Evolutionary conservation across 1,284 basidiomycete genomes (phyloP), one percentile per base, ranked within the genome.

Genomic region (Fomitiporia mediterranea): DNA sequence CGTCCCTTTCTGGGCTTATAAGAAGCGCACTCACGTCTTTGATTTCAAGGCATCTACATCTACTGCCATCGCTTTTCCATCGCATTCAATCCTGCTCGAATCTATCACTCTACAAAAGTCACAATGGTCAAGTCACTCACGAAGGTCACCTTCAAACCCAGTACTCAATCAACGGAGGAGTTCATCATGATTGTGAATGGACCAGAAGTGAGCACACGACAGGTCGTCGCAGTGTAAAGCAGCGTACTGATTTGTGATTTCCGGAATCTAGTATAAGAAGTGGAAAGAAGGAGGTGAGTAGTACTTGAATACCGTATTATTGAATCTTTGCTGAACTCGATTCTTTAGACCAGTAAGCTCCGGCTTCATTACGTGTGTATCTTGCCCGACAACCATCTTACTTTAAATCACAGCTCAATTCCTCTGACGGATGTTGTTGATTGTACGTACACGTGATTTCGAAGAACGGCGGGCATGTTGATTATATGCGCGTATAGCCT

Each of bases 91-190:
- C 39, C 43, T 43, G 39, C 27, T 27, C n/a, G 13, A 27, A 9
- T 21, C 15, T 15, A 40, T 51, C 35, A 13, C 28, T 58, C 60
- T 40, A 61, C 42, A 32, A 21, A 17, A 38, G 43, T 43, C 48
- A 71, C 55, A 62, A 84, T 84, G 83, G 63, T 72, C 37, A 79
- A 78, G 62, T 61, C 68, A 52, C 64, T 85, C 61, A 81, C 79
- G 52, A 85, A 86, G 73, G 79, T 91, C 66, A 73, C 89, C 63
- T 91, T 88, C 77, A 88, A 90, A 70, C 86, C 86, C 30, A 81
- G 84, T 61, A 64, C 79, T 51, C 80, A 84, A 61, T 79, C 80
- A 11, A 83, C 81, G n/a, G 82, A 88, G 53, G 83, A 87, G 69
- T 91, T 72, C 71, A 79, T 76, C 51, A 70, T 84, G 67, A 77